These are phyloP conservation scores for Luffa aegyptiaca DNA, from an alignment of 306 rosid species.

Conservation along the genomic window DNA sequence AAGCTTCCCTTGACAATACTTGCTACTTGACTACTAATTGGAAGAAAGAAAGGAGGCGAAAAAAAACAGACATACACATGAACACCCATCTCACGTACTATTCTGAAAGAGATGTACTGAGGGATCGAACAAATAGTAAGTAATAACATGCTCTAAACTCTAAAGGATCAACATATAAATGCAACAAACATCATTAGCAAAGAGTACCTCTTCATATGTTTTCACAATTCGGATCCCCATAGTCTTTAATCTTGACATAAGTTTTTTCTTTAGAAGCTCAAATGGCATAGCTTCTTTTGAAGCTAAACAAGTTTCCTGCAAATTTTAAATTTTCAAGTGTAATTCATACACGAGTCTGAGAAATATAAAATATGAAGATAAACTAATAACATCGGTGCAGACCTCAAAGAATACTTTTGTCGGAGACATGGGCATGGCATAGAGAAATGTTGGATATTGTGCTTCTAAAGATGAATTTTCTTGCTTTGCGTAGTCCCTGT, in stretches of 20 bases:
- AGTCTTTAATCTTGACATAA: conserved; percentile 65
- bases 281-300: conserved; percentile 96
- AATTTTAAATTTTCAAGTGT: conserved; percentile 12
- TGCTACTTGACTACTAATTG: not conserved
- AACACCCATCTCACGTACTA: not conserved
- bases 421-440: conserved; percentile 88
- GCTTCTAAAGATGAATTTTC: conserved; percentile 47
- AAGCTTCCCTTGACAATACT: not conserved
- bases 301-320: conserved; percentile 97
- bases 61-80: not conserved
- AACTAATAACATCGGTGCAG: conserved; percentile 15
- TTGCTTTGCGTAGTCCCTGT: conserved; percentile 68
- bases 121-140: not conserved
- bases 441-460: conserved; percentile 85
- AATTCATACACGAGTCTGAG: conserved; percentile 6
- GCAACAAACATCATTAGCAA: not conserved
- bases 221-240: conserved; percentile 74
- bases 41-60: not conserved
- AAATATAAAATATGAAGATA: conserved; percentile 4
- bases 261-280: conserved; percentile 78
- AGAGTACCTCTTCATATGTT: conserved; percentile 77
- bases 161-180: not conserved
- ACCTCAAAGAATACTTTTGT: conserved; percentile 97
- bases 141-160: not conserved
- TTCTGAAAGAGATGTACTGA: not conserved